Evolutionary conservation across 768 basidiomycete genomes (phyloP).

Genomic region (Chalciporus chontae): DNA sequence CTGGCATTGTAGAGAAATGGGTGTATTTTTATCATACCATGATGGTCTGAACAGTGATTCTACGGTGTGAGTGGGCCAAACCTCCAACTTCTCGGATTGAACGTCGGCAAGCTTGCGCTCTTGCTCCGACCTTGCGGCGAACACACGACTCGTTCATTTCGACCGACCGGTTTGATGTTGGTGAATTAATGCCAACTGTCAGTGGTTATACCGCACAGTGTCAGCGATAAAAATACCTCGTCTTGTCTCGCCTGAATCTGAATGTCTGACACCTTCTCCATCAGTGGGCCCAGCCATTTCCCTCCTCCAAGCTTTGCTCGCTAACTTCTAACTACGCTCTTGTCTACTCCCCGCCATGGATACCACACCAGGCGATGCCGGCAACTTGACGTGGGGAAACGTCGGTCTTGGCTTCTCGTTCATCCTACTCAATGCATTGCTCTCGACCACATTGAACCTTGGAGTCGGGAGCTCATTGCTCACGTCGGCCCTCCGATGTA

Average conservation of each 20-base stretch:
- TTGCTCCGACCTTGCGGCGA: neutral
- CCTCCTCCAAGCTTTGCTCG: neutral
- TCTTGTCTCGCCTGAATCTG: neutral
- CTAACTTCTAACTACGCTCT: neutral
- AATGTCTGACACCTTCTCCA: neutral
- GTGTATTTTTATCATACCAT: no score
- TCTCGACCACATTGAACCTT: constrained; percentile 64
- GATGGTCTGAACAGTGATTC: no score
- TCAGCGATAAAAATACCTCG: neutral
- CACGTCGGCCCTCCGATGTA: constrained; percentile 68
- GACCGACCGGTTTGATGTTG: no score
- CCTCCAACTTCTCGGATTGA: no score
- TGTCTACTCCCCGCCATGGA: constrained; percentile 28
- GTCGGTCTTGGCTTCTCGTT: constrained; percentile 74
- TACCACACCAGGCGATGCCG: constrained; percentile 11
- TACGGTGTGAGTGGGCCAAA: no score
- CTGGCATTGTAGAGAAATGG: no score
- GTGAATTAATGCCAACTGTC: no score
- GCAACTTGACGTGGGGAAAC: constrained; percentile 62
- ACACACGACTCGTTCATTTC: neutral
- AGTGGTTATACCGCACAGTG: no score
- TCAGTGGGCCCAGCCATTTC: neutral
- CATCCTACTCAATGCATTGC: constrained; percentile 63
- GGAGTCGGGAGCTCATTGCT: constrained; percentile 67
- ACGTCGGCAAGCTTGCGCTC: no score